phyloP scores from a whole-genome alignment of 1,284 basidiomycete genomes.

The Apiotrichum domesticum region DNA sequence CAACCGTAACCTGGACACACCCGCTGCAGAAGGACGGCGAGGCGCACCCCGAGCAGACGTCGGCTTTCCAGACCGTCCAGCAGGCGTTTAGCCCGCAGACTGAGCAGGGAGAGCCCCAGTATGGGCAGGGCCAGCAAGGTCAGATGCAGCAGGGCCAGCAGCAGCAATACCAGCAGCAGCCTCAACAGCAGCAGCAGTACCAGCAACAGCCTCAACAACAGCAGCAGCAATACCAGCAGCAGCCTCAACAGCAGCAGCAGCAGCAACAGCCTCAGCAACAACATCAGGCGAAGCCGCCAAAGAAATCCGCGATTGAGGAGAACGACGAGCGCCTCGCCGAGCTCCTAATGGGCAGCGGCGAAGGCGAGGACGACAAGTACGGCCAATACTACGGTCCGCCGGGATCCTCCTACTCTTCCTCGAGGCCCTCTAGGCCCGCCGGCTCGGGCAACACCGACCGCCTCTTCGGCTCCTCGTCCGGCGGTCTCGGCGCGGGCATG shows the following conservation, averaged over 20 bases:
- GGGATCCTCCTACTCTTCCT: not conserved
- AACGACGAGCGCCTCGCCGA: constrained; percentile 4
- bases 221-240: not conserved
- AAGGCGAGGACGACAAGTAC: not conserved
- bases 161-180: not conserved
- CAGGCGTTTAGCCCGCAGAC: not conserved
- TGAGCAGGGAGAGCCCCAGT: not conserved
- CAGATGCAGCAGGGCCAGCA: not conserved
- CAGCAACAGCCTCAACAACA: not conserved
- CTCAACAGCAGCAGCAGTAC: not conserved
- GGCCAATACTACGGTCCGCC: constrained; percentile 1
- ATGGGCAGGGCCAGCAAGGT: not conserved
- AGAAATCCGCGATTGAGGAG: not conserved
- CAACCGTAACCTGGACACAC: constrained; percentile 35
- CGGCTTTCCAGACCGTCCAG: constrained; percentile 7
- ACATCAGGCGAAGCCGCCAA: not conserved
- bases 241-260: not conserved
- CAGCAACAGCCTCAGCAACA: not conserved
- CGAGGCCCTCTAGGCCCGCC: too few species aligned
- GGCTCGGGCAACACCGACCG: too few species aligned
- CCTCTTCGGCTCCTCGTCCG: not conserved
- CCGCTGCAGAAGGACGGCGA: constrained; percentile 24
- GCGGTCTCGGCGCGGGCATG: not conserved
- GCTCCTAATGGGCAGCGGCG: constrained; percentile 2
- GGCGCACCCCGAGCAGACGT: constrained; percentile 31